Evolutionary conservation across 345 rosid species (phyloP).

Genomic region (Rhodomyrtus tomentosa): DNA sequence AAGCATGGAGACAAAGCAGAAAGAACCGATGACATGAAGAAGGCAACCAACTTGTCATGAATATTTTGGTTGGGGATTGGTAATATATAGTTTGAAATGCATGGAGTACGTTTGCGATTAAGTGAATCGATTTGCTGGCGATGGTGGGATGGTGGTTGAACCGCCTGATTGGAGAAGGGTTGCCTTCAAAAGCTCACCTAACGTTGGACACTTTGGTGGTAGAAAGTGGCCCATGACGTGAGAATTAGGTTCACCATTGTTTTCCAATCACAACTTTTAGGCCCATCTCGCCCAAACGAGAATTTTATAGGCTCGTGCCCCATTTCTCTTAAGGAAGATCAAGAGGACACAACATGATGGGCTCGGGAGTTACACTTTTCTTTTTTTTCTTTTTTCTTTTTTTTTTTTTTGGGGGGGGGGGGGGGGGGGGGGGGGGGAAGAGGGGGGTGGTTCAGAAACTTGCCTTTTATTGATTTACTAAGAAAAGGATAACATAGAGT

Average conservation of each 20-base stretch:
- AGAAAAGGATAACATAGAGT: too few species aligned
- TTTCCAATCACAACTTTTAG: neutral
- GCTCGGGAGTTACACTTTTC: neutral
- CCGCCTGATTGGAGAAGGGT: neutral
- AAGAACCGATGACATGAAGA: neutral
- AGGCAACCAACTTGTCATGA: neutral
- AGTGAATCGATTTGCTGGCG: neutral
- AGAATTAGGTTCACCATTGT: neutral
- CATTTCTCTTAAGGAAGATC: neutral
- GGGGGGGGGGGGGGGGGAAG: too few species aligned
- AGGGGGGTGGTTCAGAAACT: too few species aligned
- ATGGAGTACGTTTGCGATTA: neutral
- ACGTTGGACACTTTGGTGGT: neutral
- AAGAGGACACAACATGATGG: neutral
- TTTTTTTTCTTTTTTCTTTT: too few species aligned
- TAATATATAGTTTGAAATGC: neutral
- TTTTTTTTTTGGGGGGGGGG: too few species aligned
- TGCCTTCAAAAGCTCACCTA: conserved; percentile 2
- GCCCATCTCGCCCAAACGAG: neutral
- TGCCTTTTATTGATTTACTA: too few species aligned
- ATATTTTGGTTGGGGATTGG: neutral
- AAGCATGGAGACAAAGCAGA: neutral
- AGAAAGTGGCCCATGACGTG: neutral
- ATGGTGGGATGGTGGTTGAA: neutral
- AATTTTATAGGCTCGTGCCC: neutral